A percentile compares a stretch with the other conserved stretches of the same genome.
phyloP scores from a whole-genome alignment of 2,329 filamentous ascomycete species.

The Akanthomyces uredinophilus region DNA sequence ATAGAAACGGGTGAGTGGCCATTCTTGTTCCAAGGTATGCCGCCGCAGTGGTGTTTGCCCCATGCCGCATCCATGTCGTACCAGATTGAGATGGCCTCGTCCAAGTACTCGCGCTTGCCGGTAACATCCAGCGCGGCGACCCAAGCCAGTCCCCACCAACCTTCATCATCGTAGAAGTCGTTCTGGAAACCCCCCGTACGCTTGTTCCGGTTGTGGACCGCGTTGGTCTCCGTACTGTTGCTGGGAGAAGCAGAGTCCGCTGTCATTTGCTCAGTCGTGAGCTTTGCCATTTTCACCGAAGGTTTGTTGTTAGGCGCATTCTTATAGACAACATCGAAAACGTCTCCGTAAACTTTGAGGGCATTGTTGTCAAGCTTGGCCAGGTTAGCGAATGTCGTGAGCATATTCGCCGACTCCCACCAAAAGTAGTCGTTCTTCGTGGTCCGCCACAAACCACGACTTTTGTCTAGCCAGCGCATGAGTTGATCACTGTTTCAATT shows the following conservation, averaged over 20 bases:
- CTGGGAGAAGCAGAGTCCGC: background rate
- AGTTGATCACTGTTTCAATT: constrained; percentile 2
- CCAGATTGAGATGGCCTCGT: constrained; percentile 48
- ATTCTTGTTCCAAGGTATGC: constrained; percentile 54
- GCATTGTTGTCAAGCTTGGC: background rate
- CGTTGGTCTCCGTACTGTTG: background rate
- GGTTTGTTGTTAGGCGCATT: background rate
- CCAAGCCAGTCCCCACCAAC: constrained; percentile 59
- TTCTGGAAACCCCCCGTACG: background rate
- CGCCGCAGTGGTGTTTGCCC: constrained; percentile 44
- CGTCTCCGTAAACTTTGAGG: background rate
- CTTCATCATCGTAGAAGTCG: constrained; percentile 50
- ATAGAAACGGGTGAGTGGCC: constrained; percentile 46
- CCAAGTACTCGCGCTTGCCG: constrained; percentile 41
- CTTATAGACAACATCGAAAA: background rate
- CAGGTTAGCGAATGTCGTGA: background rate
- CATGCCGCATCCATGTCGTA: constrained; percentile 47
- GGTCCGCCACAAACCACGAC: background rate
- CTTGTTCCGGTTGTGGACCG: background rate
- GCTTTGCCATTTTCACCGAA: background rate
- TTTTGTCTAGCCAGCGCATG: background rate
- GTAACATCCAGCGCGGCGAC: constrained; percentile 51
- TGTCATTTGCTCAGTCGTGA: too few species aligned
- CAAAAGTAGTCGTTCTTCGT: background rate
- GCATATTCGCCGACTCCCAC: constrained; percentile 5